These are phyloP conservation scores for Pleurotus salmoneostramineus DNA, from an alignment of 768 basidiomycete species.

Conservation along the genomic window DNA sequence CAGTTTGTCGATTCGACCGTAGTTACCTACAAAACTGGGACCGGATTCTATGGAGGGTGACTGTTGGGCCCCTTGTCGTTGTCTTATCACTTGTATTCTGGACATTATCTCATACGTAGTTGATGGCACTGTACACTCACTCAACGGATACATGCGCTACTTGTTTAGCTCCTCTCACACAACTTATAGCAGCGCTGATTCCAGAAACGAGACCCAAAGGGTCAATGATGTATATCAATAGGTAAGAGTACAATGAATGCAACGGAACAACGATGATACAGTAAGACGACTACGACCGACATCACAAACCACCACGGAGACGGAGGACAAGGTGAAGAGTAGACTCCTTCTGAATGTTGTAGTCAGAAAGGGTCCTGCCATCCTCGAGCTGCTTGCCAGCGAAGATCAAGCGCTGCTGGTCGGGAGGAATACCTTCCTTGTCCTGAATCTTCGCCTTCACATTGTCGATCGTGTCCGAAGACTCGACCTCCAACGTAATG, in stretches of 20 bases:
- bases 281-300: not conserved
- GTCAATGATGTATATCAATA: not conserved
- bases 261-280: constrained; percentile 3
- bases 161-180: too few relatives aligned
- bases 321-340: constrained; percentile 81
- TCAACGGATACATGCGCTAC: too few relatives aligned
- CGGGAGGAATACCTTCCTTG: constrained; percentile 87
- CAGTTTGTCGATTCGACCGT: constrained; percentile 15
- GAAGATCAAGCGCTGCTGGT: constrained; percentile 89
- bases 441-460: constrained; percentile 93
- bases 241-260: not conserved
- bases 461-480: constrained; percentile 10
- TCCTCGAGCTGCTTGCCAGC: constrained; percentile 93
- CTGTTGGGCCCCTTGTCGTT: constrained; percentile 35
- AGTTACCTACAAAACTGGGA: constrained; percentile 18
- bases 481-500: constrained; percentile 5
- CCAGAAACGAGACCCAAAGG: too few relatives aligned
- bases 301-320: constrained; percentile 63
- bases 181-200: too few relatives aligned
- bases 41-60: constrained; percentile 35
- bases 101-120: constrained; percentile 1
- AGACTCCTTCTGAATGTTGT: constrained; percentile 89
- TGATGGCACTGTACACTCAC: not conserved
- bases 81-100: constrained; percentile 12
- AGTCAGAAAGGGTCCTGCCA: constrained; percentile 86